Percentiles rank a stretch among this genome's conserved stretches.
Conservation (phyloP, 495 filamentous ascomycete genomes). For the Penicillium subrubescens region DNA sequence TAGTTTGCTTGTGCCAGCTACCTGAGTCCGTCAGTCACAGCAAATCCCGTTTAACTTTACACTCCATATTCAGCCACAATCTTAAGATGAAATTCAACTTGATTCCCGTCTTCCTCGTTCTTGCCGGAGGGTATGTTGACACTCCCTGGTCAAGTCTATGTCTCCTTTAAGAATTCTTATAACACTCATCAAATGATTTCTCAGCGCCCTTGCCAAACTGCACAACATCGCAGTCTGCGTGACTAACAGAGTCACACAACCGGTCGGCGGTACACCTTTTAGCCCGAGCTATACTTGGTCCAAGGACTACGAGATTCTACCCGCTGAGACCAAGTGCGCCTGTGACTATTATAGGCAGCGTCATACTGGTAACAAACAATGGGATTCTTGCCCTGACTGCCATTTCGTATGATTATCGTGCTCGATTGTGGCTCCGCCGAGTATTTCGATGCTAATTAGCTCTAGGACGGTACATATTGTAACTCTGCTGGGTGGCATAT, state of each 20-base stretch:
- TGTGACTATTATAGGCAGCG: background rate
- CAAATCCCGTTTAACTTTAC: background rate
- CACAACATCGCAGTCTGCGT: background rate
- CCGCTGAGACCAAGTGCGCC: background rate
- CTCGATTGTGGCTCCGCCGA: too few species aligned
- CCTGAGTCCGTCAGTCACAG: background rate
- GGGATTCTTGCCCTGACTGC: background rate
- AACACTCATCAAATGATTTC: background rate
- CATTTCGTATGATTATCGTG: background rate
- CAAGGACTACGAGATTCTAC: background rate
- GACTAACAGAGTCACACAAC: background rate
- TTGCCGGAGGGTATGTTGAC: background rate
- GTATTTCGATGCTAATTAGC: background rate
- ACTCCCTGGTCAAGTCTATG: background rate
- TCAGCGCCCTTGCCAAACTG: background rate
- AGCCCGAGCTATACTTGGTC: background rate
- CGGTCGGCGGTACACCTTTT: background rate
- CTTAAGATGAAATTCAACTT: background rate
- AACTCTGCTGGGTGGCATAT: background rate
- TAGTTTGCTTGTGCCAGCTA: background rate
- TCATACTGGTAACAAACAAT: background rate
- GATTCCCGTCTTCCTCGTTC: background rate
- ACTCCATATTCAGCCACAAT: background rate
- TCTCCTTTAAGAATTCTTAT: background rate
- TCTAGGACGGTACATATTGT: background rate